A percentile compares a stretch with the other conserved stretches of the same genome.
These are phyloP conservation scores for Macadamia integrifolia DNA, from an alignment of 164 flowering plant species.

Conservation along the genomic window DNA sequence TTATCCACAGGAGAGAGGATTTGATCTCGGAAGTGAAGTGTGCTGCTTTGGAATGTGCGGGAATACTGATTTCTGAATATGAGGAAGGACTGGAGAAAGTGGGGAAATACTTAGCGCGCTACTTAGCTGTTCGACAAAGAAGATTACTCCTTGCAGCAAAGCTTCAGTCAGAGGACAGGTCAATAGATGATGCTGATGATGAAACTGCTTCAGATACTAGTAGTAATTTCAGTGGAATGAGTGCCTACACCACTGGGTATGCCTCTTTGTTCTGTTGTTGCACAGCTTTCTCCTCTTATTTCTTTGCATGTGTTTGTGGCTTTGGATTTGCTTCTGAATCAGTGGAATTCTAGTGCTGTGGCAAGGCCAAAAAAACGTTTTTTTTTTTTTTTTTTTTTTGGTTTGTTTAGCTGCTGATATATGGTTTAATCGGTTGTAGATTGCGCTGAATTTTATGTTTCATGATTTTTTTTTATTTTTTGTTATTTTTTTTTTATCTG, in stretches of 20 bases:
- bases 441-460: too few species aligned
- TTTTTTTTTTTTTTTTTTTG: too few species aligned
- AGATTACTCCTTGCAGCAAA: conserved; percentile 84
- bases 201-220: conserved; percentile 89
- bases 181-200: conserved; percentile 56
- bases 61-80: conserved; percentile 47
- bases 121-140: conserved; percentile 92
- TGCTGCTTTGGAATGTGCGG: conserved; percentile 76
- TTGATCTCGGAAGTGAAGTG: conserved; percentile 47
- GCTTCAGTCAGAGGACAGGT: conserved; percentile 58
- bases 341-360: too few species aligned
- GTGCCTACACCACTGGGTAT: conserved; percentile 93
- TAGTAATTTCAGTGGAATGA: conserved; percentile 93
- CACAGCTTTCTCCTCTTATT: neutral
- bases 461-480: too few species aligned
- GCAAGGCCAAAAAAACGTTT: too few species aligned
- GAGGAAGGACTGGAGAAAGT: conserved; percentile 88
- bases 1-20: conserved; percentile 58
- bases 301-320: neutral
- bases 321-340: too few species aligned
- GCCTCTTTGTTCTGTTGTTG: conserved; percentile 4
- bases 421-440: too few species aligned
- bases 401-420: too few species aligned
- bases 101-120: conserved; percentile 85
- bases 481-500: too few species aligned